Conservation (phyloP, 352 stramenopile genomes). For the Phytopythium aichiense region DNA sequence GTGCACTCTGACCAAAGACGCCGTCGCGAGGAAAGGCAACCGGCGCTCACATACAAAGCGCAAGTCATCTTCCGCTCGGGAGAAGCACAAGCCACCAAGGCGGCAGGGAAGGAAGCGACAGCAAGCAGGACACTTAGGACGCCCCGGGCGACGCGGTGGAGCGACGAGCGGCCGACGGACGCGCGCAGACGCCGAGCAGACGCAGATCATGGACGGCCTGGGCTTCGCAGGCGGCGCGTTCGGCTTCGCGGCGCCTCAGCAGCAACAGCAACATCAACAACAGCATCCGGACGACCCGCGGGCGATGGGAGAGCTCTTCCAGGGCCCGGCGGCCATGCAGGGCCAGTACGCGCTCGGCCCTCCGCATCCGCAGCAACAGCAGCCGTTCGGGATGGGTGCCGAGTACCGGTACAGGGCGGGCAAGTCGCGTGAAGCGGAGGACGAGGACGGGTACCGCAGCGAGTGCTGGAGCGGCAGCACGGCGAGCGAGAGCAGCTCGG, state of each 20-base stretch:
- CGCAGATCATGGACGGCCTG: neutral
- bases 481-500: conserved; percentile 6
- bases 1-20: neutral
- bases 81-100: neutral
- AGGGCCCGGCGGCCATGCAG: neutral
- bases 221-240: neutral
- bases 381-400: neutral
- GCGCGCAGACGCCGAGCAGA: neutral
- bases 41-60: neutral
- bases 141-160: too few relatives aligned
- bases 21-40: neutral
- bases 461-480: conserved; percentile 6
- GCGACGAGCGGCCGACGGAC: neutral
- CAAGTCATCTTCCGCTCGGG: neutral
- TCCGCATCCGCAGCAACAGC: neutral
- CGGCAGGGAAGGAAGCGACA: neutral
- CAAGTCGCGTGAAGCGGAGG: neutral
- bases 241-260: neutral
- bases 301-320: neutral
- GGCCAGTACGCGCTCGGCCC: neutral
- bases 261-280: neutral
- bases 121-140: too few relatives aligned
- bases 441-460: conserved; percentile 6
- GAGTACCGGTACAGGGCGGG: neutral
- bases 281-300: neutral